Base-by-base conservation (phyloP, 805 yeast species). In the Lipomyces kockii region DNA sequence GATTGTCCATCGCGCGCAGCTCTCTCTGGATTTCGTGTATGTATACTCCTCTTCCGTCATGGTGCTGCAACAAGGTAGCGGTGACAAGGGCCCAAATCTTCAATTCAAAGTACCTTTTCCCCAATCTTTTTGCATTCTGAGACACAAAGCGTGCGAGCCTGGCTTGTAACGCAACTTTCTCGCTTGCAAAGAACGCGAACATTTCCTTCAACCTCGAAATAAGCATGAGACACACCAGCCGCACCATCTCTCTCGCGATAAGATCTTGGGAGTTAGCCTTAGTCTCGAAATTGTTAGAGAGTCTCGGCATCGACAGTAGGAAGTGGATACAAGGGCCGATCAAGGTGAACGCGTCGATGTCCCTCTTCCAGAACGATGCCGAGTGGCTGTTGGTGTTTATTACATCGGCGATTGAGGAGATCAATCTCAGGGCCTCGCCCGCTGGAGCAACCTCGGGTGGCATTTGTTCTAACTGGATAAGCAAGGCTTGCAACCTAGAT, bases 101-200 rank as follows among this genome's bases (percentile, higher is more conserved):
- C 22, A 46, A 46, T 46, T 46, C 51, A 46, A 46, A 46, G 51
- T 46, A 46, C 51, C 51, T 46, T 46, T 46, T 46, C 51, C 51
- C 51, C 51, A 46, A 46, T 46, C 51, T 5, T 46, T 46, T 46
- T 46, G 51, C 51, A 46, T 46, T 46, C 51, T 46, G 51, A 46
- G 51, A 46, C 51, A 46, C 51, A 20, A 46, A 46, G 51, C 22
- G 51, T 17, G 51, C 51, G 51, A 46, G 51, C 22, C 51, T 46
- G 51, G 51, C 51, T 20, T 46, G 51, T 46, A 46, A 20, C 51
- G 51, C 51, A 46, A 46, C 51, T 46, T 46, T 46, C 51, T 46
- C 51, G 51, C 51, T 46, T 46, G 51, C 51, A 46, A 46, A 46
- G 51, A 46, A 46, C 51, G 51, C 51, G 51, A 46, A 46, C 51